A percentile compares a stretch with the other conserved stretches of the same genome.
These are phyloP conservation scores for Colletotrichum sp. DNA, from an alignment of 2,329 filamentous ascomycete genomes.

Conservation along the genomic window DNA sequence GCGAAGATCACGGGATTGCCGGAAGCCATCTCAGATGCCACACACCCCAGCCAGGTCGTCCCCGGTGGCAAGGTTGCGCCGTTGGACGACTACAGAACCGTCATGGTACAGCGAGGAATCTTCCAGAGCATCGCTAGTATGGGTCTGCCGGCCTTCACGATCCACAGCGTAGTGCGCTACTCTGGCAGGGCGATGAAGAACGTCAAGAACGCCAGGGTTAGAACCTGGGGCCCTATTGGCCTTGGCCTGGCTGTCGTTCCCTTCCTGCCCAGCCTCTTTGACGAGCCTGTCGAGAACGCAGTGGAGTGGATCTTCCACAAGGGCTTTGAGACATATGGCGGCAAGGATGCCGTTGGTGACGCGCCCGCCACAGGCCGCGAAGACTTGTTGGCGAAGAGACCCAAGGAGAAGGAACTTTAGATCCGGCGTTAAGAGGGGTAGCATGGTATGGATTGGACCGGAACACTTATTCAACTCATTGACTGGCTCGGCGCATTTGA, in stretches of 20 bases:
- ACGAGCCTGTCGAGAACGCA: constrained; percentile 89
- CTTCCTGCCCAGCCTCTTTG: constrained; percentile 83
- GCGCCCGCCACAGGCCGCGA: constrained; percentile 60
- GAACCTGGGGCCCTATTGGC: constrained; percentile 91
- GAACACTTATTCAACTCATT: constrained; percentile 1
- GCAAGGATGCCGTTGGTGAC: constrained; percentile 58
- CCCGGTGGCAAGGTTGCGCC: constrained; percentile 60
- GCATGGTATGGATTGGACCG: neutral
- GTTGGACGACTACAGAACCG: constrained; percentile 86
- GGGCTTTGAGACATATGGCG: constrained; percentile 77
- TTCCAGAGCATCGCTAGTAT: constrained; percentile 93
- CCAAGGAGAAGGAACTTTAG: constrained; percentile 25
- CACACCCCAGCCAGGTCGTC: neutral
- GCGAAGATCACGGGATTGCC: constrained; percentile 52
- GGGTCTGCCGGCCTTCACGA: constrained; percentile 92
- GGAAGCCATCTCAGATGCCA: constrained; percentile 9
- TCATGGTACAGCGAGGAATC: constrained; percentile 88
- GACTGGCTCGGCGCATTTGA: constrained; percentile 4
- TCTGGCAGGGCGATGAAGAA: constrained; percentile 86
- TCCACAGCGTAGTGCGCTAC: constrained; percentile 91
- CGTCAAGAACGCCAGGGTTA: constrained; percentile 73
- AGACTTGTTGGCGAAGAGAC: constrained; percentile 42
- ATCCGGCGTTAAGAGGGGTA: neutral
- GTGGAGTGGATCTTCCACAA: constrained; percentile 92
- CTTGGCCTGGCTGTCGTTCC: constrained; percentile 80